These are phyloP conservation scores for Neonectria hederae DNA, from an alignment of 2,329 filamentous ascomycete genomes.

Conservation along the genomic window DNA sequence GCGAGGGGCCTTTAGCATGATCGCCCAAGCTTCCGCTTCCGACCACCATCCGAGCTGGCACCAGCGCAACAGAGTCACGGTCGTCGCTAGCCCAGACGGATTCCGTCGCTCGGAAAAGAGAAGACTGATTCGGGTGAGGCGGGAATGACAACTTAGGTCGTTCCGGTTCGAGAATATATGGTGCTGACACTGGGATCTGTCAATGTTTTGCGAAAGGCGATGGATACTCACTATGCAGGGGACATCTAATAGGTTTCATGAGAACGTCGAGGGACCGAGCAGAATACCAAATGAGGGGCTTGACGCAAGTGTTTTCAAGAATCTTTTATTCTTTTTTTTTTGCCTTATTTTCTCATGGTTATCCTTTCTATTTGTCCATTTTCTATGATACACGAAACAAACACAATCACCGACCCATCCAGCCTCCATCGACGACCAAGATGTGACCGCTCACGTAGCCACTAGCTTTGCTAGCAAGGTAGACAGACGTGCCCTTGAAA, in stretches of 20 bases:
- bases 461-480: slow-evolving; percentile 78
- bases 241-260: too few relatives aligned
- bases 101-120: slow-evolving; percentile 35
- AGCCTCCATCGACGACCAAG: slow-evolving; percentile 87
- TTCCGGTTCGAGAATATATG: not conserved
- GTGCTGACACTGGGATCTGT: not conserved
- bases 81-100: slow-evolving; percentile 32
- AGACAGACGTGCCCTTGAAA: slow-evolving; percentile 85
- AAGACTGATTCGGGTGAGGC: slow-evolving; percentile 36
- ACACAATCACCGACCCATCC: slow-evolving; percentile 78
- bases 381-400: not conserved
- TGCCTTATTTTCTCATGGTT: slow-evolving; percentile 1
- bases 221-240: not conserved
- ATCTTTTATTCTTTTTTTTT: not conserved
- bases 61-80: slow-evolving; percentile 36
- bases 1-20: slow-evolving; percentile 13
- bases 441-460: slow-evolving; percentile 85
- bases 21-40: slow-evolving; percentile 15
- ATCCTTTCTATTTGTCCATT: slow-evolving; percentile 8
- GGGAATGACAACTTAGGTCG: slow-evolving; percentile 12
- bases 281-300: not conserved
- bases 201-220: not conserved
- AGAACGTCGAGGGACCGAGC: too few relatives aligned
- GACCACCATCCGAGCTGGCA: slow-evolving; percentile 32
- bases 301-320: not conserved